phyloP scores from a whole-genome alignment of 2,329 filamentous ascomycete genomes.

The Alternaria solani region DNA sequence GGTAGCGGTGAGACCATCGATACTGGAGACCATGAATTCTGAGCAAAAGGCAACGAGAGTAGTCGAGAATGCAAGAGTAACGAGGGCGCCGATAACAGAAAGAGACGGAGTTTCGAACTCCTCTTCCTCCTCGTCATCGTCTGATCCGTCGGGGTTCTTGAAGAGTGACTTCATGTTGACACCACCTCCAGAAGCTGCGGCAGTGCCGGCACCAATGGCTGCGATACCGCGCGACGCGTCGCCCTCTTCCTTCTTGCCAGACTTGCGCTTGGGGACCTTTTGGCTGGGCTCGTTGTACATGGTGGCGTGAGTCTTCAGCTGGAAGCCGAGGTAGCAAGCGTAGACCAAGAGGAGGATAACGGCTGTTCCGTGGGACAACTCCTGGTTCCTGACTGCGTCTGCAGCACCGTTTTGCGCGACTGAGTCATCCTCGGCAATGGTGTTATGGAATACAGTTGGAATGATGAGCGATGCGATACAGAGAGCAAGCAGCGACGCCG shows the following conservation, averaged over 20 bases:
- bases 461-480: conserved; percentile 85
- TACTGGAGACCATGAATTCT: conserved; percentile 69
- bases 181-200: conserved; percentile 60
- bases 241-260: conserved; percentile 58
- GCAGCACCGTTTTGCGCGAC: conserved; percentile 17
- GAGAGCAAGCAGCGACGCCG: conserved; percentile 79
- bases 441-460: conserved; percentile 76
- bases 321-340: conserved; percentile 84
- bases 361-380: conserved; percentile 72
- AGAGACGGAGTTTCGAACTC: conserved; percentile 81
- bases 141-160: conserved; percentile 45
- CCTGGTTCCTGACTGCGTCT: conserved; percentile 43
- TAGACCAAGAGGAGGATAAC: conserved; percentile 88
- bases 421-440: conserved; percentile 38
- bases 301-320: conserved; percentile 81
- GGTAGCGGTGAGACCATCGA: conserved; percentile 61
- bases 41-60: conserved; percentile 81
- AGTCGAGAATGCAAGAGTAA: conserved; percentile 75
- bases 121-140: conserved; percentile 66
- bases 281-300: conserved; percentile 83
- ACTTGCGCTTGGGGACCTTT: conserved; percentile 71
- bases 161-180: conserved; percentile 59
- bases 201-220: conserved; percentile 61
- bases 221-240: conserved; percentile 60
- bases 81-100: conserved; percentile 73